Percentiles rank a stretch among this genome's conserved stretches.
Evolutionary conservation across 2,329 filamentous ascomycete species (phyloP).

Genomic region (Aspergillus flavus): DNA sequence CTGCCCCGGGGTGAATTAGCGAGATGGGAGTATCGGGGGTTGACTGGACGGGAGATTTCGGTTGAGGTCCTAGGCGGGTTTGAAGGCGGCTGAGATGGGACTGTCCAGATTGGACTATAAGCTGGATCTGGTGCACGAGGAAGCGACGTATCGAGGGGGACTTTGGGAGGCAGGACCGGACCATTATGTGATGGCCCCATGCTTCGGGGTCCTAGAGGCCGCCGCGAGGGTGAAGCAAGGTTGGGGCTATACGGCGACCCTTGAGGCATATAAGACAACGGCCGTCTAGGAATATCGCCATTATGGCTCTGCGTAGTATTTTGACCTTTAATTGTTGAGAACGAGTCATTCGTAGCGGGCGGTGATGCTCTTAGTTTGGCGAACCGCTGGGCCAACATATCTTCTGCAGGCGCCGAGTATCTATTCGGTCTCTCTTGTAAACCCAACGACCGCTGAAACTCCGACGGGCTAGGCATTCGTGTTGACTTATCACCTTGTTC

Average conservation of each 20-base stretch:
- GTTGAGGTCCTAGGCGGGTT: slow-evolving; percentile 45
- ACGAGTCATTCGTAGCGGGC: slow-evolving; percentile 16
- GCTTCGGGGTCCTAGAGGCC: slow-evolving; percentile 45
- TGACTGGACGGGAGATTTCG: slow-evolving; percentile 43
- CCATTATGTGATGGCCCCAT: slow-evolving; percentile 41
- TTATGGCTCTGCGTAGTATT: slow-evolving; percentile 17
- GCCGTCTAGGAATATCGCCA: slow-evolving; percentile 27
- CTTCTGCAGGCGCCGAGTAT: slow-evolving; percentile 32
- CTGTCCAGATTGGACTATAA: slow-evolving; percentile 50
- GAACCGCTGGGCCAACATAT: slow-evolving; percentile 46
- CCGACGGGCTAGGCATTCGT: slow-evolving; percentile 45
- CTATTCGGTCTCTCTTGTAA: slow-evolving; percentile 25
- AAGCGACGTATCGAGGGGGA: slow-evolving; percentile 45
- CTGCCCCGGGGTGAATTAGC: slow-evolving; percentile 36
- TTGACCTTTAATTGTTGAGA: slow-evolving; percentile 12
- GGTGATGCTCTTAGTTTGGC: slow-evolving; percentile 38
- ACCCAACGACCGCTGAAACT: slow-evolving; percentile 36
- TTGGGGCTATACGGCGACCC: slow-evolving; percentile 20
- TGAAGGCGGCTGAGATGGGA: slow-evolving; percentile 39
- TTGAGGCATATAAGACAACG: slow-evolving; percentile 25
- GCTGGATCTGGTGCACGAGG: slow-evolving; percentile 52
- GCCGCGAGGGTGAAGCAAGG: slow-evolving; percentile 29
- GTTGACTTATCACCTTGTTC: slow-evolving; percentile 22
- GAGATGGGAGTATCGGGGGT: slow-evolving; percentile 41
- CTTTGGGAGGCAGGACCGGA: slow-evolving; percentile 46